Evolutionary conservation across 2,329 filamentous ascomycete genomes (phyloP), one percentile per base, ranked within the genome.

Genomic region (Fusarium succisae): DNA sequence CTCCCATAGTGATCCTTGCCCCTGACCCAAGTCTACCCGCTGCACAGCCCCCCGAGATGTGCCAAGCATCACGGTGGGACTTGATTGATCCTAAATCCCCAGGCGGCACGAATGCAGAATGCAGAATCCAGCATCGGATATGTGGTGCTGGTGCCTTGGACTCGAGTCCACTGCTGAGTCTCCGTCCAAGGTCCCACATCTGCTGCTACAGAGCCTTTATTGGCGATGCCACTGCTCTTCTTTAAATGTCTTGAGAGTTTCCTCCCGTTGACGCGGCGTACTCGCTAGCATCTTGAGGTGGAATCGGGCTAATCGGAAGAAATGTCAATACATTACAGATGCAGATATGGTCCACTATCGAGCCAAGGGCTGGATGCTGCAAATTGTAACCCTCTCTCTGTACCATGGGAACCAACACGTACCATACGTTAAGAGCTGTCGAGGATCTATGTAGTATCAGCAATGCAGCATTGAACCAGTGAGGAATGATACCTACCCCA

Each of bases 1-100:
- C 37, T 76, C 68, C 55, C 61, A 68, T 47, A 73, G 62, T 43
- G 45, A 74, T 63, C 76, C 76, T 61, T 76, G 76, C 60, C 73
- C 70, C 58, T 70, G 62, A 45, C 53, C 63, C 65, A 67, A 69
- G 64, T 66, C 73, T 78, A 74, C 73, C 76, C 70, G 73, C 69
- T 79, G 78, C 77, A 79, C 78, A 79, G 78, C 78, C 78, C 78
- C 72, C 77, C 69, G 41, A 74, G 72, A 75, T 78, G 70, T 67
- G 75, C 68, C 74, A 75, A 78, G 73, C 69, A 74, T 76, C 74
- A 69, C 54, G 62, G 67, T 67, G 69, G 73, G 69, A 66, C 61
- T 35, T 70, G 64, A 69, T 72, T 74, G 67, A 69, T 75, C 64
- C 67, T 67, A 60, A 72, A 60, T 66, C 63, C 60, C 73, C 66